Percentiles rank a stretch among this genome's conserved stretches.
These are phyloP conservation scores for Xylariaceae sp. DNA, from an alignment of 2,329 filamentous ascomycete genomes.

Conservation along the genomic window DNA sequence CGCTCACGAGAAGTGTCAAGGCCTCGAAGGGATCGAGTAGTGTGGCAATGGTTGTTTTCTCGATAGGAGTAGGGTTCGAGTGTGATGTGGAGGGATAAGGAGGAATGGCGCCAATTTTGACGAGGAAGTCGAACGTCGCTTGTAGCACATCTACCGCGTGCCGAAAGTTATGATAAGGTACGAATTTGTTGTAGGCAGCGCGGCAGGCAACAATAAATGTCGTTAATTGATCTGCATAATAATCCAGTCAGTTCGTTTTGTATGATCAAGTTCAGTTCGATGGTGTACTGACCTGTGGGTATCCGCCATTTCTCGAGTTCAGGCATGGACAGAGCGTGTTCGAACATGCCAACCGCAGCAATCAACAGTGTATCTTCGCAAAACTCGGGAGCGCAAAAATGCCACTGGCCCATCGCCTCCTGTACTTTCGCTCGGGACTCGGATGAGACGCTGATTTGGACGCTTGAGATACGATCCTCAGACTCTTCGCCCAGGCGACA, in stretches of 20 bases:
- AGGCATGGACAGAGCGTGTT: constrained; percentile 78
- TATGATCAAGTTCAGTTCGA: too few relatives aligned
- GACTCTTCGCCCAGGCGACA: constrained; percentile 64
- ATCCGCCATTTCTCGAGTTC: constrained; percentile 79
- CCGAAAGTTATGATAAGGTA: constrained; percentile 96
- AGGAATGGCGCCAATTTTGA: constrained; percentile 72
- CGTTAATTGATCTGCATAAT: constrained; percentile 65
- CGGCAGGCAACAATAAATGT: constrained; percentile 85
- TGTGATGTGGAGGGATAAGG: constrained; percentile 51
- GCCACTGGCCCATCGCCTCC: constrained; percentile 70
- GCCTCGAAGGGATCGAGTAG: constrained; percentile 85
- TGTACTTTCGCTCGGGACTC: constrained; percentile 65
- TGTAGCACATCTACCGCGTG: constrained; percentile 96
- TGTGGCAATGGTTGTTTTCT: constrained; percentile 64
- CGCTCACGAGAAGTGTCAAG: constrained; percentile 83
- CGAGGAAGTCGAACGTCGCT: constrained; percentile 84
- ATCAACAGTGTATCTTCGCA: constrained; percentile 86
- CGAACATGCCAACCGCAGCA: constrained; percentile 81
- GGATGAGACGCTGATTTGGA: constrained; percentile 64
- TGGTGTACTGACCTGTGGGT: constrained; percentile 66
- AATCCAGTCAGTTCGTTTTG: constrained; percentile 37
- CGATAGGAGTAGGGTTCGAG: constrained; percentile 24
- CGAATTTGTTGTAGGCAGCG: constrained; percentile 92
- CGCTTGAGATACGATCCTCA: constrained; percentile 59
- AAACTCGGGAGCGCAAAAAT: constrained; percentile 86